These are phyloP conservation scores for Trichosanthes cucumerina DNA, from an alignment of 306 rosid genomes.

Conservation along the genomic window DNA sequence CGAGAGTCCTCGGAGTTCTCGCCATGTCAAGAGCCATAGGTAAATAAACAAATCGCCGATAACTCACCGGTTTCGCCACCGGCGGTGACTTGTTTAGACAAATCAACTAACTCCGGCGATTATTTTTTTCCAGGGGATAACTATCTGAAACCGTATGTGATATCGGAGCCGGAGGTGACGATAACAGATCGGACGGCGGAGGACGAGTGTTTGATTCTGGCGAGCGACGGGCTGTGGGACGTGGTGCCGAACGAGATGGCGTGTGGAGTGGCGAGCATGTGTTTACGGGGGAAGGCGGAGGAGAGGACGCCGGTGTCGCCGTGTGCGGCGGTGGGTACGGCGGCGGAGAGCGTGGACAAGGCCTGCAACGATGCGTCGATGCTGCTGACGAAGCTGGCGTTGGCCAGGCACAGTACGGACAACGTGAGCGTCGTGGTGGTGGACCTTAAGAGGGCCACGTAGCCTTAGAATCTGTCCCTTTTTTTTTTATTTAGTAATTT, in stretches of 20 bases:
- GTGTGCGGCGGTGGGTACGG: not conserved
- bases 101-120: not conserved
- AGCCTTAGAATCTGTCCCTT: not conserved
- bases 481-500: too few relatives aligned
- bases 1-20: slow-evolving; percentile 57
- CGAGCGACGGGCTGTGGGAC: slow-evolving; percentile 63
- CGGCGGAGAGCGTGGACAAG: slow-evolving; percentile 14
- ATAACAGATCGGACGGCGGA: slow-evolving; percentile 42
- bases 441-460: slow-evolving; percentile 25
- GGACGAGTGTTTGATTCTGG: slow-evolving; percentile 45
- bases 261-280: slow-evolving; percentile 52
- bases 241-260: slow-evolving; percentile 51
- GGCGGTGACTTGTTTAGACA: not conserved
- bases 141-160: slow-evolving; percentile 55
- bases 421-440: slow-evolving; percentile 55
- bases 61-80: not conserved
- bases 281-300: slow-evolving; percentile 27
- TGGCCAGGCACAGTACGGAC: slow-evolving; percentile 49
- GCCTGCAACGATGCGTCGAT: slow-evolving; percentile 41
- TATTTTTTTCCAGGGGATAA: slow-evolving; percentile 32
- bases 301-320: not conserved
- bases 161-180: slow-evolving; percentile 52
- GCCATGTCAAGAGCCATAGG: slow-evolving; percentile 74
- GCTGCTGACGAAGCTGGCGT: slow-evolving; percentile 55
- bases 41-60: not conserved